Base-by-base conservation (phyloP, 148 eudicot species). In the Heliamphora exappendiculata region DNA sequence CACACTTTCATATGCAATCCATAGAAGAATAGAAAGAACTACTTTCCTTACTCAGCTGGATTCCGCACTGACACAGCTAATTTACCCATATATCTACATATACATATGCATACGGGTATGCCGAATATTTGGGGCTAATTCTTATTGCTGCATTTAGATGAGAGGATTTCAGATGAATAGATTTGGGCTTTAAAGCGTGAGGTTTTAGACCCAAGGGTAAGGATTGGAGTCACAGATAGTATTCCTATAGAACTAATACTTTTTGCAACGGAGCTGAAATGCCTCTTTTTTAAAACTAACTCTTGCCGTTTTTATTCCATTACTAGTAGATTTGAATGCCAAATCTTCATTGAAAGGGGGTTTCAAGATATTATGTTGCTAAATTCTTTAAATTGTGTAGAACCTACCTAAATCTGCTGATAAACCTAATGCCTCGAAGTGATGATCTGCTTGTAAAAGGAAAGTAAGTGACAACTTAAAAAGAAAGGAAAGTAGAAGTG, bases 261-360 rank as follows among this genome's bases (percentile, higher is more conserved):
- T n/a, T n/a, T n/a, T n/a, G n/a, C n/a, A n/a, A n/a, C n/a, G n/a
- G n/a, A n/a, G n/a, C n/a, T n/a, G n/a, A n/a, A n/a, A n/a, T n/a
- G n/a, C n/a, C n/a, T n/a, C n/a, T n/a, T n/a, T n/a, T n/a, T n/a
- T n/a, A n/a, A n/a, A n/a, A n/a, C n/a, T n/a, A n/a, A n/a, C n/a
- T n/a, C n/a, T 68, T 68, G 72, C 72, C 0, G 36, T 28, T 44
- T 34, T 4, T 45, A 68, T 68, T 67, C 42, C 72, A 68, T 44
- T 68, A 26, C 20, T 14, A 0, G 34, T 28, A 68, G 20, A 12
- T 54, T 68, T 42, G 24, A 28, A 22, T 45, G 5, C 36, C 17
- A 24, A 45, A 44, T 68, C 19, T 6, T 7, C 54, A 39, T 41
- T 55, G 26, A 7, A 2, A 33, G 5, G 3, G 3, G 12, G 62